Base-by-base conservation (phyloP, 768 basidiomycete species). In the Boletus fagicola region DNA sequence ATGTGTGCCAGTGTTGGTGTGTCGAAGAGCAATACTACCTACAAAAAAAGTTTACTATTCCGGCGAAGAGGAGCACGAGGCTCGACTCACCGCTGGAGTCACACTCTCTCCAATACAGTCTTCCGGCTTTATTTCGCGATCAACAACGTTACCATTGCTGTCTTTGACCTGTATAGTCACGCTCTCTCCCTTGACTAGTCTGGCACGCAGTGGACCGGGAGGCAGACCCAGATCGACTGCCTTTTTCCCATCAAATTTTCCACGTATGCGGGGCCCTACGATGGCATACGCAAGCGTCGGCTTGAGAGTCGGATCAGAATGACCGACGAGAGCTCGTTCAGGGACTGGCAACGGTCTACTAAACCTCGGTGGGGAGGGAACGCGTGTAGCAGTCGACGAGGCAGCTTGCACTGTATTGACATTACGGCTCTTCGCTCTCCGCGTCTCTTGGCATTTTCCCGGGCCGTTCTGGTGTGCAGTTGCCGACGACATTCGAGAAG, bases 1-100 rank as follows among this genome's bases (percentile, higher is more conserved):
- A 88, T 83, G 67, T 88, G 83, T 31, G 69, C 76, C 0, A 77
- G 72, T 0, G 82, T 80, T 0, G 93, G 89, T 13, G 89, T 81
- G 62, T 94, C 90, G 44, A 95, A 70, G 40, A 94, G 74, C 6
- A 94, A 68, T 24, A 87, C 68, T 4, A 79, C 85, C 84, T 90
- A 62, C 28, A 40, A 47, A 48, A 40, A 47, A 48, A 33, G 18
- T 15, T 39, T 39, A 33, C 12, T 16, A 18, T 22, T 2, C 16
- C 8, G 22, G 51, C 7, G 11, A 30, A 33, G 31, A 24, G 22
- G 52, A 43, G 33, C 38, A 49, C 4, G 22, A 20, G 30, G 26
- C 30, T 28, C 35, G 36, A 65, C 74, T 60, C 63, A 83, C 82
- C 54, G 75, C 74, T 30, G 83, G 81, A 12, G 72, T 65, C 54